Conservation (phyloP, 2,329 filamentous ascomycete genomes). For the Talaromyces sp. region DNA sequence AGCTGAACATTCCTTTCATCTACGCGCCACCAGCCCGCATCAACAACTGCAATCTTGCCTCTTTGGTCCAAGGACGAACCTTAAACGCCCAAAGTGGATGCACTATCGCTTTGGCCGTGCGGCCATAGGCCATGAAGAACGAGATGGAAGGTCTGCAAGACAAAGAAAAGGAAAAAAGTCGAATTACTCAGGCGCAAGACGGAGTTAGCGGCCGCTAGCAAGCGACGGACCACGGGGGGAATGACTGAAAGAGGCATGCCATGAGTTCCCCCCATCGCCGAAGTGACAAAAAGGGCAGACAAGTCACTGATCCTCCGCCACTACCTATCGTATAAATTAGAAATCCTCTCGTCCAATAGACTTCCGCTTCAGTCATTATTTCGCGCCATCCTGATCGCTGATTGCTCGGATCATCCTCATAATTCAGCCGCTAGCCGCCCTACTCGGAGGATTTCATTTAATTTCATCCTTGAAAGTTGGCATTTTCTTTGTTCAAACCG, state of each 20-base stretch:
- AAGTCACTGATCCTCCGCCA: conserved; percentile 10
- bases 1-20: conserved; percentile 3
- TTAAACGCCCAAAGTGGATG: conserved; percentile 4
- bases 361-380: not conserved
- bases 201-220: not conserved
- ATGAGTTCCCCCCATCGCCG: not conserved
- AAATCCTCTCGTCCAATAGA: conserved; percentile 5
- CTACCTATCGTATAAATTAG: not conserved
- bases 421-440: conserved; percentile 19
- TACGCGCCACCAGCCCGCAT: not conserved
- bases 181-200: conserved; percentile 1
- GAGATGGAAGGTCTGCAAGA: not conserved
- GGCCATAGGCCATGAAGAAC: conserved; percentile 10
- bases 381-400: not conserved
- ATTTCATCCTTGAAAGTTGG: not conserved
- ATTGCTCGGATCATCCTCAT: conserved; percentile 10
- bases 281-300: no score
- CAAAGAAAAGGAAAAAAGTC: not conserved
- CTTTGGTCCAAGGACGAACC: not conserved
- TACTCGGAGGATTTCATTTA: conserved; percentile 14
- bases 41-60: not conserved
- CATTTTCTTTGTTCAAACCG: conserved; percentile 18
- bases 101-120: not conserved
- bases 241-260: conserved; percentile 7
- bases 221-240: not conserved